Evolutionary conservation across 805 yeast species (phyloP).

Genomic region (Kregervanrija delftensis): DNA sequence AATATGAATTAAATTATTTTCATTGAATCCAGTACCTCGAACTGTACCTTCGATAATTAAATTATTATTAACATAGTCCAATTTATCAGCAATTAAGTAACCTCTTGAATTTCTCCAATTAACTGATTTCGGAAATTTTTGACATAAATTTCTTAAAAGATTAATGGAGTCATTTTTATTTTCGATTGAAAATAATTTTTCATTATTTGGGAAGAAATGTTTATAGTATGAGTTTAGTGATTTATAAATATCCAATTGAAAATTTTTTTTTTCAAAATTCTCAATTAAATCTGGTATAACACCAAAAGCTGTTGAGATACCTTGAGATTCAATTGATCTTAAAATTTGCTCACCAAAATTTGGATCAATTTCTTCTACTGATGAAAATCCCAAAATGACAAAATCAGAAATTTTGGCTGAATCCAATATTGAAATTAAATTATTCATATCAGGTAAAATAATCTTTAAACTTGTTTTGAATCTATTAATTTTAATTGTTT

Average conservation of each 20-base stretch:
- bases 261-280: slow-evolving; percentile 65
- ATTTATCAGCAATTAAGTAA: slow-evolving; percentile 69
- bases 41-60: slow-evolving; percentile 74
- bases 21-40: slow-evolving; percentile 78
- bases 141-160: slow-evolving; percentile 71
- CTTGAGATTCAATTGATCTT: slow-evolving; percentile 86
- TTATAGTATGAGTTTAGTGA: slow-evolving; percentile 59
- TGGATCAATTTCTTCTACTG: slow-evolving; percentile 72
- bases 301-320: slow-evolving; percentile 76
- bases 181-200: slow-evolving; percentile 69
- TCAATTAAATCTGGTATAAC: slow-evolving; percentile 67
- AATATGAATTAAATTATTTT: slow-evolving; percentile 72
- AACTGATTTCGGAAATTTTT: slow-evolving; percentile 76
- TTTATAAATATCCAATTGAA: slow-evolving; percentile 62
- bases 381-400: slow-evolving; percentile 85
- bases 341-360: slow-evolving; percentile 82
- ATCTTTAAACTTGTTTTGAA: slow-evolving; percentile 74
- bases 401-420: slow-evolving; percentile 86
- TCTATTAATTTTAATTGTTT: slow-evolving; percentile 46
- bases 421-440: slow-evolving; percentile 68
- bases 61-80: slow-evolving; percentile 31
- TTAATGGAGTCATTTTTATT: slow-evolving; percentile 61
- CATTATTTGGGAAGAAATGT: slow-evolving; percentile 78
- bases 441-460: slow-evolving; percentile 60
- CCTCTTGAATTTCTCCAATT: slow-evolving; percentile 94